phyloP scores from a whole-genome alignment of 352 stramenopile species.

The Phytophthora fragariaefolia region DNA sequence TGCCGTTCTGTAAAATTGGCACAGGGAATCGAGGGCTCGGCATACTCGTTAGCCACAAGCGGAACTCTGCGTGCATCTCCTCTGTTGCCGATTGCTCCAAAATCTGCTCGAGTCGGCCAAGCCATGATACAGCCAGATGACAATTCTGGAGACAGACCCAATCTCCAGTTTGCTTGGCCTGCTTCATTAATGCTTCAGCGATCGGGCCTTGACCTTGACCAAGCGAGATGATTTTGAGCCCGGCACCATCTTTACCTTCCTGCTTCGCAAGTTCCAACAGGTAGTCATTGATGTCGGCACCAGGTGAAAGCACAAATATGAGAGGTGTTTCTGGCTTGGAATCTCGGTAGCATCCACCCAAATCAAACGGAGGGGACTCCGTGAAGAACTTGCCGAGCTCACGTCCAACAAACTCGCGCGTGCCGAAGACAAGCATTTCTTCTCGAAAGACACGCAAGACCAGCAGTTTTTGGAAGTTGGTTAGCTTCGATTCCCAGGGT shows the following conservation, averaged over 20 bases:
- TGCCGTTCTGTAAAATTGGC: slow-evolving; percentile 94
- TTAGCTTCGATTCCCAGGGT: slow-evolving; percentile 75
- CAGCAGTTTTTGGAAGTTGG: slow-evolving; percentile 91
- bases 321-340: slow-evolving; percentile 91
- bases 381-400: slow-evolving; percentile 88
- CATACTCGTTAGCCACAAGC: slow-evolving; percentile 95
- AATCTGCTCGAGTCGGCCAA: slow-evolving; percentile 90
- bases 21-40: slow-evolving; percentile 92
- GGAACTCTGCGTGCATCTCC: slow-evolving; percentile 89
- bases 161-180: slow-evolving; percentile 90
- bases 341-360: slow-evolving; percentile 92
- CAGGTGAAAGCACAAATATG: slow-evolving; percentile 94
- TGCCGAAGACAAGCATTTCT: slow-evolving; percentile 92
- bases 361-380: slow-evolving; percentile 92
- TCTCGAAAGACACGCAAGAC: slow-evolving; percentile 90
- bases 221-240: slow-evolving; percentile 94
- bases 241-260: slow-evolving; percentile 88
- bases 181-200: slow-evolving; percentile 91
- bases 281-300: slow-evolving; percentile 95
- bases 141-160: slow-evolving; percentile 97
- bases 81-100: slow-evolving; percentile 79
- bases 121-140: slow-evolving; percentile 92
- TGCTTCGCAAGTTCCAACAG: slow-evolving; percentile 90
- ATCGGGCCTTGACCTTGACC: slow-evolving; percentile 94
- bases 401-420: slow-evolving; percentile 82